These are phyloP conservation scores for Mycena epipterygia DNA, from an alignment of 768 basidiomycete species.

Conservation along the genomic window DNA sequence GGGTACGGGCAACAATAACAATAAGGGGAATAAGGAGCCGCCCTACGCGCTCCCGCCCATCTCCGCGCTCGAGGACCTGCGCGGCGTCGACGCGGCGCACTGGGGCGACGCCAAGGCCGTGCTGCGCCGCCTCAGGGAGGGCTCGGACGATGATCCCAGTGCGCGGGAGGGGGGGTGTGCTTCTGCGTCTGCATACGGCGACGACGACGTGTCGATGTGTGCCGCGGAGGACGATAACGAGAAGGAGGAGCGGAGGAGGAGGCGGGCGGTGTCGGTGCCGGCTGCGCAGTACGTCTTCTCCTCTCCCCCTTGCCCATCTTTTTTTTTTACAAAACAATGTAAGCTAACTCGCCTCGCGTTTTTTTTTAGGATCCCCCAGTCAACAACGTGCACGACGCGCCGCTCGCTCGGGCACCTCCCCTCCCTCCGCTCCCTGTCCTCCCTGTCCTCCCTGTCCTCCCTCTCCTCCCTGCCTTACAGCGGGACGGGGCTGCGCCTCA, in stretches of 20 bases:
- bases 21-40: too few species aligned
- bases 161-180: too few species aligned
- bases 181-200: too few species aligned
- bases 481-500: too few species aligned
- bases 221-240: constrained; percentile 33
- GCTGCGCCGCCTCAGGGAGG: constrained; percentile 70
- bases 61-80: constrained; percentile 74
- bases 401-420: constrained; percentile 38
- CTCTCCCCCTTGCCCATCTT: constrained; percentile 17
- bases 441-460: too few species aligned
- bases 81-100: constrained; percentile 65
- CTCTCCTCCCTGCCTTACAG: too few species aligned
- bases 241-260: constrained; percentile 47
- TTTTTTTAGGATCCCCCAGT: too few species aligned
- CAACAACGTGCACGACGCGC: too few species aligned
- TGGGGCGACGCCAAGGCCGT: constrained; percentile 81
- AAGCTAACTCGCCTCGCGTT: neutral
- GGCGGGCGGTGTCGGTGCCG: constrained; percentile 59
- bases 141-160: constrained; percentile 57
- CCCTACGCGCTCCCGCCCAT: constrained; percentile 76
- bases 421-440: constrained; percentile 31
- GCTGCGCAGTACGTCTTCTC: constrained; percentile 43
- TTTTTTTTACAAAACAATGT: too few species aligned
- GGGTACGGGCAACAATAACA: too few species aligned
- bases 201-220: too few species aligned